These are phyloP conservation scores for Bacterosira constricta DNA, from an alignment of 108 stramenopile species.

Conservation along the genomic window DNA sequence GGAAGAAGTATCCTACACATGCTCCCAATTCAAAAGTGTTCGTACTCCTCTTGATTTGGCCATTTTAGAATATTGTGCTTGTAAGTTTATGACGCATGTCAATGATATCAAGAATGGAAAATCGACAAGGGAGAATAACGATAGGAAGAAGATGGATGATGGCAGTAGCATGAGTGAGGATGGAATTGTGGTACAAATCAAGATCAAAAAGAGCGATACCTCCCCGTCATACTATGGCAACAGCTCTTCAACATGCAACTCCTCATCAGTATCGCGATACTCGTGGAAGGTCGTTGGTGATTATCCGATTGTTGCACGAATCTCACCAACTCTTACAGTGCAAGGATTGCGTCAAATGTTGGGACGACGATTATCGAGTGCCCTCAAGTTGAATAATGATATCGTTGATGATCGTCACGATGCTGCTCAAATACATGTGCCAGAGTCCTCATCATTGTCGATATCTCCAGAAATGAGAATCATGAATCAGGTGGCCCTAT, in stretches of 20 bases:
- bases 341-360: slow-evolving; percentile 59
- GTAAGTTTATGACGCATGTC: slow-evolving; percentile 25
- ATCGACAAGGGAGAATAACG: slow-evolving; percentile 15
- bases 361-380: slow-evolving; percentile 34
- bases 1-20: slow-evolving; percentile 48
- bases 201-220: slow-evolving; percentile 37
- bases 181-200: slow-evolving; percentile 62
- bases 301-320: slow-evolving; percentile 60
- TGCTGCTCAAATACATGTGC: neutral
- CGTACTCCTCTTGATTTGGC: slow-evolving; percentile 57
- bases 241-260: neutral
- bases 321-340: slow-evolving; percentile 67
- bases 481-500: slow-evolving; percentile 63
- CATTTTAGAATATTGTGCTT: slow-evolving; percentile 66
- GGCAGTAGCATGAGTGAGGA: slow-evolving; percentile 39
- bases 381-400: neutral
- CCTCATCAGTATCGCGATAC: neutral
- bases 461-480: slow-evolving; percentile 49
- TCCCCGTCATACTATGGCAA: neutral
- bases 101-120: slow-evolving; percentile 12
- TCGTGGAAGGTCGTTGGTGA: slow-evolving; percentile 20
- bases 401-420: neutral
- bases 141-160: slow-evolving; percentile 20
- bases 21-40: slow-evolving; percentile 55
- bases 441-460: neutral